Evolutionary conservation across 148 eudicot species (phyloP).

Genomic region (Fagopyrum tataricum): DNA sequence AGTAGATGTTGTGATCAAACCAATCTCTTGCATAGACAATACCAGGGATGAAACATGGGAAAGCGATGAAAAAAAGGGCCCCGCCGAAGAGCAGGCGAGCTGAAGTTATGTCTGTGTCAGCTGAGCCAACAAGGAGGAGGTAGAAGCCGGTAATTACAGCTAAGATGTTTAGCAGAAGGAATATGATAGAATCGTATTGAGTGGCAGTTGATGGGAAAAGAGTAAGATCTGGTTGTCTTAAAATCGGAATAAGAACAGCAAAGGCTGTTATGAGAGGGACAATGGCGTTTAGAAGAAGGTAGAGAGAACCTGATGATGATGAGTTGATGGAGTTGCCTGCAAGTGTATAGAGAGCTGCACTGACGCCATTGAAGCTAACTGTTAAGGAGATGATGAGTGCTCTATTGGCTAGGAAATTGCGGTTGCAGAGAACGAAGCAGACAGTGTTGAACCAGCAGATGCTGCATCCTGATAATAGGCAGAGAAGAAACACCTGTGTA

Average conservation of each 20-base stretch:
- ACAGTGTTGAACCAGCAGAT: constrained; percentile 97
- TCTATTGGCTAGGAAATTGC: constrained; percentile 53
- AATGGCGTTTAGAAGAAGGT: constrained; percentile 70
- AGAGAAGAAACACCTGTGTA: constrained; percentile 65
- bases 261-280: constrained; percentile 53
- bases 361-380: constrained; percentile 78
- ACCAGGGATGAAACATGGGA: too few relatives aligned
- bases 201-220: constrained; percentile 35
- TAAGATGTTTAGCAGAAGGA: constrained; percentile 45
- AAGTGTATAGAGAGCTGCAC: constrained; percentile 74
- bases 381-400: constrained; percentile 70
- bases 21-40: too few relatives aligned
- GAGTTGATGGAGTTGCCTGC: constrained; percentile 58
- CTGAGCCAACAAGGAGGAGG: constrained; percentile 55
- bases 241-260: constrained; percentile 47
- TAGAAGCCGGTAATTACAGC: constrained; percentile 73
- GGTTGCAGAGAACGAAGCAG: constrained; percentile 73
- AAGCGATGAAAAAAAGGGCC: constrained; percentile 26
- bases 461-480: constrained; percentile 82
- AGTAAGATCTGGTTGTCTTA: constrained; percentile 47
- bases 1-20: too few relatives aligned
- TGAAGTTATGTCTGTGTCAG: constrained; percentile 13
- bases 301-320: constrained; percentile 36
- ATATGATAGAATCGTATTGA: constrained; percentile 46
- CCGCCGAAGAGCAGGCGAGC: constrained; percentile 54